These are phyloP conservation scores for Cyclostephanos tholiformis DNA, from an alignment of 108 stramenopile genomes.

Conservation along the genomic window DNA sequence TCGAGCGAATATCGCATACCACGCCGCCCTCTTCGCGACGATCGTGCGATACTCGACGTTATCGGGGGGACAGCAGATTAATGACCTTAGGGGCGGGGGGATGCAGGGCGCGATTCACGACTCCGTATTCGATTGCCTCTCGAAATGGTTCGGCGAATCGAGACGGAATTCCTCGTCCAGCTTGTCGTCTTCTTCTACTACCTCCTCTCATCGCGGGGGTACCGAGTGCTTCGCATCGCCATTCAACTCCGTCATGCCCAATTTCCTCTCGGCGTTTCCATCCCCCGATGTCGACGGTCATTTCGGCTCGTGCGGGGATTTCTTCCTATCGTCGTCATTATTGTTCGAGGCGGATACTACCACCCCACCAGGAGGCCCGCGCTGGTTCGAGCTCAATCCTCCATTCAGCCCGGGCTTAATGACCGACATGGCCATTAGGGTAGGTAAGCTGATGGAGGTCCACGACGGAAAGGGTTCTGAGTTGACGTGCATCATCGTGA, in stretches of 20 bases:
- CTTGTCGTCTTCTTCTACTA: background rate
- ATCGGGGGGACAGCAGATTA: slow-evolving; percentile 67
- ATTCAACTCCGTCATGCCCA: slow-evolving; percentile 54
- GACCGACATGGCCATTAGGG: slow-evolving; percentile 55
- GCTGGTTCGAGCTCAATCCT: slow-evolving; percentile 77
- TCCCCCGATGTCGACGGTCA: slow-evolving; percentile 72
- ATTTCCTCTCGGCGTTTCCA: slow-evolving; percentile 65
- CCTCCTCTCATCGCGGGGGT: slow-evolving; percentile 15
- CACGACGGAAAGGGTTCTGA: slow-evolving; percentile 30
- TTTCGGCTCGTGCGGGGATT: slow-evolving; percentile 76
- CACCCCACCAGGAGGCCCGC: slow-evolving; percentile 13
- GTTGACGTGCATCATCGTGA: slow-evolving; percentile 67
- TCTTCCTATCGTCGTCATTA: slow-evolving; percentile 29
- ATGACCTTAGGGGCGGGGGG: slow-evolving; percentile 72
- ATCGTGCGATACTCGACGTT: slow-evolving; percentile 74
- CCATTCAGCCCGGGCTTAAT: slow-evolving; percentile 79
- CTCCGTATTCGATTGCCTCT: slow-evolving; percentile 60
- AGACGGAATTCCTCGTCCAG: background rate
- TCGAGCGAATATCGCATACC: slow-evolving; percentile 53
- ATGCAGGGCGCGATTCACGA: slow-evolving; percentile 84
- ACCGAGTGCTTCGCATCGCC: slow-evolving; percentile 80
- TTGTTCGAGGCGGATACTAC: background rate
- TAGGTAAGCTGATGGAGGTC: slow-evolving; percentile 39
- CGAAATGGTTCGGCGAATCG: slow-evolving; percentile 30
- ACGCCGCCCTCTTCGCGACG: slow-evolving; percentile 56